A percentile compares a stretch with the other conserved stretches of the same genome.
phyloP scores from a whole-genome alignment of 352 stramenopile genomes.

The Lagenidium sp. region DNA sequence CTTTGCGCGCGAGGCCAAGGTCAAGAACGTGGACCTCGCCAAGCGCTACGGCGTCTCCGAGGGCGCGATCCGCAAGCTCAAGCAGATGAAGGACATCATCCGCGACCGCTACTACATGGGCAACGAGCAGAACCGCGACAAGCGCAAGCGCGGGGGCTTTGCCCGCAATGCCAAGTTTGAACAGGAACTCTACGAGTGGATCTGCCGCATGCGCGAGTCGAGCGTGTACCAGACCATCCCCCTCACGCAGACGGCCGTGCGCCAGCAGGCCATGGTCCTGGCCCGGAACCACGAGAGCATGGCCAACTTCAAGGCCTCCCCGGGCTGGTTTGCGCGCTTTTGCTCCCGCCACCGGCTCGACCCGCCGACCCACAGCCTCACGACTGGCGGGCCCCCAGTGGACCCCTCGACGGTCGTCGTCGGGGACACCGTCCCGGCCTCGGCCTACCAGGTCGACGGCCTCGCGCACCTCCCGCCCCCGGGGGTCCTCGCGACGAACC shows the following conservation, averaged over 20 bases:
- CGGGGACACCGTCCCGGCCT: conserved; percentile 16
- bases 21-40: conserved; percentile 82
- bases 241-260: conserved; percentile 76
- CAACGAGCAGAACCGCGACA: conserved; percentile 82
- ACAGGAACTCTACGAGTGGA: conserved; percentile 82
- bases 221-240: conserved; percentile 78
- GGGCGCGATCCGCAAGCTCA: conserved; percentile 82
- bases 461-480: too few relatives aligned
- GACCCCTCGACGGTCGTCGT: conserved; percentile 10
- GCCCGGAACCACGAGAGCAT: conserved; percentile 83
- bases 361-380: conserved; percentile 20
- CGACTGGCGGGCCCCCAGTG: neutral
- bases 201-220: conserved; percentile 71
- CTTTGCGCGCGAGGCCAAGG: conserved; percentile 66
- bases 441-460: conserved; percentile 16
- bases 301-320: conserved; percentile 79
- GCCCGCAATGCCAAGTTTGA: conserved; percentile 80
- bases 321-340: conserved; percentile 83
- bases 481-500: too few relatives aligned
- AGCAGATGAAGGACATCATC: conserved; percentile 83
- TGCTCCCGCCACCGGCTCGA: conserved; percentile 79
- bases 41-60: conserved; percentile 83
- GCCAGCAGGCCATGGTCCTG: conserved; percentile 75
- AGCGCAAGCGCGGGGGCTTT: conserved; percentile 78
- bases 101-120: conserved; percentile 74